A percentile compares a stretch with the other conserved stretches of the same genome.
These are phyloP conservation scores for Leccinum disarticulatum DNA, from an alignment of 768 basidiomycete species.

Conservation along the genomic window DNA sequence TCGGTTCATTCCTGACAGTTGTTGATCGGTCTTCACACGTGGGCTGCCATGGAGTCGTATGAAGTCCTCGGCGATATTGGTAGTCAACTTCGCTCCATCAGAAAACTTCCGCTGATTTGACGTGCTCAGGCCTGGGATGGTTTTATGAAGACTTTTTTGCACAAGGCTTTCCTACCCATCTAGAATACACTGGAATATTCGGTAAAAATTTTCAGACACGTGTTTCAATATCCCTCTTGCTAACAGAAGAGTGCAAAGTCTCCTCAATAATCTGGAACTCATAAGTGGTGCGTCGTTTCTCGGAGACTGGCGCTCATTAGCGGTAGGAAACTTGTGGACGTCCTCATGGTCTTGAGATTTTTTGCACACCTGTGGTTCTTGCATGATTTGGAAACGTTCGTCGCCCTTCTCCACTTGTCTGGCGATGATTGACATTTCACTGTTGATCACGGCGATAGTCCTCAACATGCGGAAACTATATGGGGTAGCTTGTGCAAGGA, in stretches of 20 bases:
- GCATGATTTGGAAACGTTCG: slow-evolving; percentile 84
- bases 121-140: slow-evolving; percentile 63
- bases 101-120: slow-evolving; percentile 1
- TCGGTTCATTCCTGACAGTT: slow-evolving; percentile 43
- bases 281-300: too few relatives aligned
- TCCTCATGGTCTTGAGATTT: slow-evolving; percentile 80
- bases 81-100: slow-evolving; percentile 31
- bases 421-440: background rate
- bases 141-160: slow-evolving; percentile 98
- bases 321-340: slow-evolving; percentile 86
- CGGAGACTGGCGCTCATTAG: slow-evolving; percentile 84
- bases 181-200: slow-evolving; percentile 98
- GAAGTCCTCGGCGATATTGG: slow-evolving; percentile 96
- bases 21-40: slow-evolving; percentile 83
- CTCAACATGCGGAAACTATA: slow-evolving; percentile 99
- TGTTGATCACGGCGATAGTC: slow-evolving; percentile 47
- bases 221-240: background rate
- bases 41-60: slow-evolving; percentile 88
- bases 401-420: background rate
- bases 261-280: slow-evolving; percentile 94
- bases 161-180: slow-evolving; percentile 79
- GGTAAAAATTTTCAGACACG: slow-evolving; percentile 43
- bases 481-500: slow-evolving; percentile 91
- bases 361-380: slow-evolving; percentile 97
- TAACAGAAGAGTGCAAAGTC: slow-evolving; percentile 44